A percentile compares a stretch with the other conserved stretches of the same genome.
phyloP scores from a whole-genome alignment of 352 stramenopile species.

The Globisporangium emineosum region DNA sequence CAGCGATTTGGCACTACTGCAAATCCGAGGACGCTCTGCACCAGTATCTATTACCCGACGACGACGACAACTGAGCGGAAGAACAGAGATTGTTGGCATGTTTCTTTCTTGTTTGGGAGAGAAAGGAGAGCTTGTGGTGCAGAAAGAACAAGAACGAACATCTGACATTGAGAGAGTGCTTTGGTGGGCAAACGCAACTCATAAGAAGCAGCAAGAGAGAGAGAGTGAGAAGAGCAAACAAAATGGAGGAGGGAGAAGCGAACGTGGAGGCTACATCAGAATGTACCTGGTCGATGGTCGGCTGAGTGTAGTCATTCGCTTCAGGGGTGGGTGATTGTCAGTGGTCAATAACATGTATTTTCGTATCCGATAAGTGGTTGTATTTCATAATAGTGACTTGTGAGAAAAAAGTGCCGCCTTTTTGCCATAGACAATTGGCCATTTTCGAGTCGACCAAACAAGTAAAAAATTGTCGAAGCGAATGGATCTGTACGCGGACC shows the following conservation, averaged over 20 bases:
- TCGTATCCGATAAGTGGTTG: background rate
- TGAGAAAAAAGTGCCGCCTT: no score
- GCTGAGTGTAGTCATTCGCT: background rate
- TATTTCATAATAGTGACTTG: background rate
- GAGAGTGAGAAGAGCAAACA: slow-evolving; percentile 2
- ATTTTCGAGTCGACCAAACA: background rate
- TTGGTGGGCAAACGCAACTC: background rate
- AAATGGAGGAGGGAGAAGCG: background rate
- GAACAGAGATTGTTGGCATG: no score
- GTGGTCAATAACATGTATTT: slow-evolving; percentile 7
- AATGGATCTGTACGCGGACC: slow-evolving; percentile 81
- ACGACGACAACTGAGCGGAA: slow-evolving; percentile 43
- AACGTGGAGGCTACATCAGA: background rate
- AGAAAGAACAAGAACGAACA: background rate
- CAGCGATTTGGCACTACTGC: slow-evolving; percentile 83
- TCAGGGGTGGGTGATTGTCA: slow-evolving; percentile 1
- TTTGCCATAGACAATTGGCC: background rate
- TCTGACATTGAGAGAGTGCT: background rate
- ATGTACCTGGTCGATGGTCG: no score
- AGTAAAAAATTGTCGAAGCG: background rate
- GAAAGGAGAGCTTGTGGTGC: background rate
- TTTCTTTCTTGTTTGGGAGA: no score
- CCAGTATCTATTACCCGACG: slow-evolving; percentile 73
- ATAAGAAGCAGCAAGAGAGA: slow-evolving; percentile 1
- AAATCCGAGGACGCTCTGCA: slow-evolving; percentile 75